Conservation (phyloP, 1,139 yeast genomes). For the Pichia sp. region DNA sequence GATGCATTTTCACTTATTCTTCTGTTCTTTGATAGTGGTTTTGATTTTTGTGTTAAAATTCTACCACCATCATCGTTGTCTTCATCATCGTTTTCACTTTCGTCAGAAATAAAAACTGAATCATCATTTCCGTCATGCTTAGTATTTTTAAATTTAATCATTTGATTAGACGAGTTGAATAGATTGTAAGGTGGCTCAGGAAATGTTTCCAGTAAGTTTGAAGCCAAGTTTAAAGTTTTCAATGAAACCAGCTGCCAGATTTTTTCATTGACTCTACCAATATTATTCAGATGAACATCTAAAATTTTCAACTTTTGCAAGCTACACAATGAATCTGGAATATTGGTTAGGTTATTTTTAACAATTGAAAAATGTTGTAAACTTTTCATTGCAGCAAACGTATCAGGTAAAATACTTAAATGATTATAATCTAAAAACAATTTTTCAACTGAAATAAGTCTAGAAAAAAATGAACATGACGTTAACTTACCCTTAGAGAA, state of each 20-base stretch:
- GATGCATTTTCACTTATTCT: constrained; percentile 22
- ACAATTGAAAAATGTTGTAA: constrained; percentile 64
- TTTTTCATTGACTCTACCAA: constrained; percentile 61
- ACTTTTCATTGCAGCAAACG: constrained; percentile 52
- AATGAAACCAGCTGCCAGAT: constrained; percentile 61
- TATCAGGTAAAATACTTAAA: constrained; percentile 67
- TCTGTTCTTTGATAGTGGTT: constrained; percentile 8
- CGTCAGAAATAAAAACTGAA: constrained; percentile 3
- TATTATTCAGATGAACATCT: constrained; percentile 82
- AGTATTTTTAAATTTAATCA: constrained; percentile 1
- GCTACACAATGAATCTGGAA: constrained; percentile 66
- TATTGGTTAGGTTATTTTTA: constrained; percentile 63
- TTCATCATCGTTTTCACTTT: background rate
- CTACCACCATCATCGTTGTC: constrained; percentile 1
- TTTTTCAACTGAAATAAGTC: constrained; percentile 63
- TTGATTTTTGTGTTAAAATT: constrained; percentile 1
- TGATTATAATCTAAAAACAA: constrained; percentile 78
- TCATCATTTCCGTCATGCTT: background rate
- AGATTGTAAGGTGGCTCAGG: constrained; percentile 46
- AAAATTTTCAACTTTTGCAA: constrained; percentile 57
- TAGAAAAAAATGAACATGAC: constrained; percentile 59
- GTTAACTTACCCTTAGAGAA: constrained; percentile 79
- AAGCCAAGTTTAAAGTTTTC: constrained; percentile 64
- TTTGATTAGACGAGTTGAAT: background rate
- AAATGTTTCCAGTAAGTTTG: constrained; percentile 64